These are phyloP conservation scores for Cercospora berteroae DNA, from an alignment of 2,329 filamentous ascomycete species.

Conservation along the genomic window DNA sequence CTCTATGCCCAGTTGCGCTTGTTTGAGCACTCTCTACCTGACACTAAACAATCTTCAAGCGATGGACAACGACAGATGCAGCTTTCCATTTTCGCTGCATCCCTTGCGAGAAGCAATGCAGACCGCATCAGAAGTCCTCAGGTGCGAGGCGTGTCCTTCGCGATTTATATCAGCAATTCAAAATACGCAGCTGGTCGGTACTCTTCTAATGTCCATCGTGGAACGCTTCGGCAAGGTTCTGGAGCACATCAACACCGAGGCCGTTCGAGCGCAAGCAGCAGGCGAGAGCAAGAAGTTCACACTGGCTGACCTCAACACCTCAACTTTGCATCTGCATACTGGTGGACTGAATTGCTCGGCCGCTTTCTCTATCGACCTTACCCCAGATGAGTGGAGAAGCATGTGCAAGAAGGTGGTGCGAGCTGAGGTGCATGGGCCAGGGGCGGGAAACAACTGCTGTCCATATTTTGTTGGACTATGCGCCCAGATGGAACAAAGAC, in stretches of 20 bases:
- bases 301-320: conserved; percentile 44
- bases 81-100: conserved; percentile 46
- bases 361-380: conserved; percentile 47
- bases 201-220: conserved; percentile 44
- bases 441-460: conserved; percentile 30
- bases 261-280: conserved; percentile 33
- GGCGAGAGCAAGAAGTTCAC: conserved; percentile 44
- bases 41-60: conserved; percentile 44
- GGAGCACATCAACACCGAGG: conserved; percentile 42
- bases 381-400: conserved; percentile 44
- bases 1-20: conserved; percentile 40
- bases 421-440: conserved; percentile 44
- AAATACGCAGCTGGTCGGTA: conserved; percentile 45
- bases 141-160: conserved; percentile 45
- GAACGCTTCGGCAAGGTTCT: conserved; percentile 46
- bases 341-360: conserved; percentile 45
- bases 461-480: conserved; percentile 40
- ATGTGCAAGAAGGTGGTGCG: conserved; percentile 48
- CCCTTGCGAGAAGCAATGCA: conserved; percentile 44
- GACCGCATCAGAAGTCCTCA: conserved; percentile 41
- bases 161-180: conserved; percentile 46
- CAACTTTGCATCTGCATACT: conserved; percentile 45
- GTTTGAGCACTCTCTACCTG: conserved; percentile 49
- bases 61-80: conserved; percentile 34
- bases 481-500: conserved; percentile 43